These are phyloP conservation scores for Geoglossum cookeanum DNA, from an alignment of 2,329 filamentous ascomycete species.

Conservation along the genomic window DNA sequence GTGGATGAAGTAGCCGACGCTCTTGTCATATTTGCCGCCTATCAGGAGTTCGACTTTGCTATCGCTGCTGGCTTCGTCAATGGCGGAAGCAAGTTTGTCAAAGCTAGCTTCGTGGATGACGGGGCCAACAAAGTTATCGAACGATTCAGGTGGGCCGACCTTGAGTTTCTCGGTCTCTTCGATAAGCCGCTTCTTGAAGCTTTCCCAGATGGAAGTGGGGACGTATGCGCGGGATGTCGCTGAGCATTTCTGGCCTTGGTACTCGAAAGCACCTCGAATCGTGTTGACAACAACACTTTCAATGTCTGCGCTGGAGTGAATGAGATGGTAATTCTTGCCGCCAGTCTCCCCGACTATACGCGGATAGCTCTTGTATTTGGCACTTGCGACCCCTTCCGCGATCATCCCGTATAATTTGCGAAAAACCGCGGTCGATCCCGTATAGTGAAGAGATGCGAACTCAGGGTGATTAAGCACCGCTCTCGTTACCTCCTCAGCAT, in stretches of 20 bases:
- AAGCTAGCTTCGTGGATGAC: conserved; percentile 72
- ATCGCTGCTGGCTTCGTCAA: conserved; percentile 64
- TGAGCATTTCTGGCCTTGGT: conserved; percentile 81
- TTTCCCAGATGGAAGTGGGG: conserved; percentile 52
- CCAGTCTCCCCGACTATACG: conserved; percentile 81
- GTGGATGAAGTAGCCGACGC: conserved; percentile 64
- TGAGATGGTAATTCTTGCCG: conserved; percentile 82
- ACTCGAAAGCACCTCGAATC: conserved; percentile 75
- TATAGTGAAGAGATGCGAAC: conserved; percentile 88
- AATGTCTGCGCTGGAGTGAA: conserved; percentile 60
- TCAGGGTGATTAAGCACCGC: conserved; percentile 56
- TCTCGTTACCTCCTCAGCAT: conserved; percentile 68
- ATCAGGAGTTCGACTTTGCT: conserved; percentile 50
- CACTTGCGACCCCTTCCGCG: conserved; percentile 59
- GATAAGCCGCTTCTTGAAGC: conserved; percentile 48
- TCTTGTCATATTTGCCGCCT: conserved; percentile 60
- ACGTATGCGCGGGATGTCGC: conserved; percentile 68
- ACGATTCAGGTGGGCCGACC: conserved; percentile 49
- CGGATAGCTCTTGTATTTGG: conserved; percentile 68
- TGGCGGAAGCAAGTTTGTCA: conserved; percentile 57
- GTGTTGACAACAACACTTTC: conserved; percentile 66
- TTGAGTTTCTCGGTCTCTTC: conserved; percentile 51
- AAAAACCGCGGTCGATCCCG: conserved; percentile 83
- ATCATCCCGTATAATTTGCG: conserved; percentile 75
- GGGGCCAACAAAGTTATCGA: conserved; percentile 67